phyloP scores from a whole-genome alignment of 306 rosid genomes.

The Prosopis cineraria region DNA sequence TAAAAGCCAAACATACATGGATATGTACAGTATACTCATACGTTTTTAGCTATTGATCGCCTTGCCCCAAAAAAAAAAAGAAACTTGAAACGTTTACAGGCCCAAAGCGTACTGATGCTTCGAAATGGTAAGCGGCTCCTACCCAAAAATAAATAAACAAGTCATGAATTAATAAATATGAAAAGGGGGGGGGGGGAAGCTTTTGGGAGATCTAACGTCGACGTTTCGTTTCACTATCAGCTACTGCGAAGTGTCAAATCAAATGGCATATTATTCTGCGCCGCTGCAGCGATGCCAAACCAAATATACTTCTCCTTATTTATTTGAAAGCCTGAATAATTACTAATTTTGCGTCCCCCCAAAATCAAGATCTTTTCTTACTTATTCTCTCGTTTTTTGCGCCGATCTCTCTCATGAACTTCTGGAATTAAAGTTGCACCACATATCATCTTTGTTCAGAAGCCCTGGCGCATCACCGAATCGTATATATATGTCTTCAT shows the following conservation, averaged over 20 bases:
- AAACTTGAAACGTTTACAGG: neutral
- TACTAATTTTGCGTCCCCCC: neutral
- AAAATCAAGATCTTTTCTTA: neutral
- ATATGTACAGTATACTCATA: too few relatives aligned
- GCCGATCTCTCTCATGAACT: too few relatives aligned
- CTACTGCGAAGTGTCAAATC: neutral
- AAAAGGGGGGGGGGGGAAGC: too few relatives aligned
- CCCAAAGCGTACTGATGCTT: neutral
- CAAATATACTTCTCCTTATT: neutral
- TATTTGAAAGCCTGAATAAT: neutral
- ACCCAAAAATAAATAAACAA: neutral
- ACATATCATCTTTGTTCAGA: neutral
- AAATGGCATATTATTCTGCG: neutral
- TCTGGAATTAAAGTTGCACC: neutral
- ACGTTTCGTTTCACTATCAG: neutral
- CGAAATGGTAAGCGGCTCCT: neutral
- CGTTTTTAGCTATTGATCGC: neutral
- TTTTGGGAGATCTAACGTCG: too few relatives aligned
- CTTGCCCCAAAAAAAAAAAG: neutral
- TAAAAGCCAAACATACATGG: too few relatives aligned
- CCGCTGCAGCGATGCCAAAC: neutral
- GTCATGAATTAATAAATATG: neutral
- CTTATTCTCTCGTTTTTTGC: neutral
- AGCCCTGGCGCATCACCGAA: neutral
- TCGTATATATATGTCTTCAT: neutral